Base-by-base conservation (phyloP, 441 rosid species). In the Erysimum cheiri region DNA sequence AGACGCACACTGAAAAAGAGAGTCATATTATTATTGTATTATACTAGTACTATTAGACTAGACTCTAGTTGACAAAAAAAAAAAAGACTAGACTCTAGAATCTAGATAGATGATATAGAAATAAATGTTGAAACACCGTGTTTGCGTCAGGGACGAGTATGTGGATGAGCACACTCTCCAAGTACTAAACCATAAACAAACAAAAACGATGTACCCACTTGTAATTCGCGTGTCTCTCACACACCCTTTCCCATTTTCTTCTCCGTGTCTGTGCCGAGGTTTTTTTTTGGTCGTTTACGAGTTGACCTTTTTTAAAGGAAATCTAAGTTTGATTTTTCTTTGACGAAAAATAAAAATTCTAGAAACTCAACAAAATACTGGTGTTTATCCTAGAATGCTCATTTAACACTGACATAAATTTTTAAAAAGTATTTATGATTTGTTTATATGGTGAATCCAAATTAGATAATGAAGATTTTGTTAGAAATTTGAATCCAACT, bases 261-360 rank as follows among this genome's bases (percentile, higher is more conserved):
- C 63, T 56, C 68, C 72, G 72, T 73, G 77, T 60, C 77, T 67
- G 72, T 73, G 77, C 72, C 40, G 62, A 73, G 62, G 56, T 41
- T 57, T 64, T 13, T 13, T 31, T 19, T 73, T 33, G 26, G 61
- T 41, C 17, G 57, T 60, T 26, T 13, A 24, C 56, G 49, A 66
- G 56, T 66, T 73, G 67, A 73, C 61, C 9, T 32, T 39, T 9
- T 31, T 49, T 50, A 2, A 1, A 24, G 8, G 5, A 37, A 56
- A 5, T 48, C 5, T n/a, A 40, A 58, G 47, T 73, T 73, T 73
- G 67, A 50, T 66, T 67, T 73, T 73, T 41, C 67, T 58, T 40
- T 32, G 66, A 64, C 44, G 15, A 33, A 71, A 15, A 41, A 15
- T 4, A 1, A 19, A 56, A 39, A 19, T 24, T 54, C 62, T 60